Evolutionary conservation across 208 protist genomes (phyloP).

Genomic region (Leishmania major): DNA sequence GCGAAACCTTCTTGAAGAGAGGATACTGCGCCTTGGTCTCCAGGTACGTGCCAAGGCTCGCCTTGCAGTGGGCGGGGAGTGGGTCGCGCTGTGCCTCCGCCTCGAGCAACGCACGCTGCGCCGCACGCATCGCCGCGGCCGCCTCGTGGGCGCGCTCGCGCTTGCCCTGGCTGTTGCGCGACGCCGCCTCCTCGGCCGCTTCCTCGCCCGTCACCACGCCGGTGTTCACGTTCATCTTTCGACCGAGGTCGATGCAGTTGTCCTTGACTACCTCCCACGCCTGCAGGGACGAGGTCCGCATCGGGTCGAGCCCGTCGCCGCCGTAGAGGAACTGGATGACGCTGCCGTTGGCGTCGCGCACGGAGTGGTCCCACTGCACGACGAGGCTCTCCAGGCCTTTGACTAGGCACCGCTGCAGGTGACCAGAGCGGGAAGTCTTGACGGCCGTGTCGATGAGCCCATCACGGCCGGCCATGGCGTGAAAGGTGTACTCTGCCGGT

Average conservation of each 20-base stretch:
- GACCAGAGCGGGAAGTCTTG: conserved; percentile 99
- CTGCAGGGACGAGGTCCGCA: conserved; percentile 92
- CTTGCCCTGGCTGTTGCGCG: conserved; percentile 30
- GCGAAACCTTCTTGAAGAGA: conserved; percentile 77
- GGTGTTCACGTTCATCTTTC: conserved; percentile 61
- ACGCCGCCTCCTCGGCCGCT: conserved; percentile 25
- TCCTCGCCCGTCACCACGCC: conserved; percentile 35
- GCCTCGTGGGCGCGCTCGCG: conserved; percentile 32
- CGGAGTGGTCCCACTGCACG: conserved; percentile 96
- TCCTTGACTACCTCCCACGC: conserved; percentile 94
- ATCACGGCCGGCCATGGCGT: conserved; percentile 99
- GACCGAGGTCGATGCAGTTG: conserved; percentile 69
- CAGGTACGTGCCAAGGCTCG: conserved; percentile 57
- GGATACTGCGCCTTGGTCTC: conserved; percentile 60
- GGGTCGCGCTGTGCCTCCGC: conserved; percentile 51
- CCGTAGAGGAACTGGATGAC: conserved; percentile 98
- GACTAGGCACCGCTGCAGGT: conserved; percentile 97
- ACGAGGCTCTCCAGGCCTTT: conserved; percentile 96
- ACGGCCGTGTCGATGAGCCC: conserved; percentile 99
- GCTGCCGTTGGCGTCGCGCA: conserved; percentile 94
- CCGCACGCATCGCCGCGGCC: conserved; percentile 36
- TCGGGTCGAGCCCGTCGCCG: conserved; percentile 98
- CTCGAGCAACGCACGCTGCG: conserved; percentile 36
- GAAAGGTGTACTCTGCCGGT: conserved; percentile 99
- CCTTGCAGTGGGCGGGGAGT: conserved; percentile 50